phyloP scores from a whole-genome alignment of 1,284 basidiomycete species.

The Gomphus sp. region DNA sequence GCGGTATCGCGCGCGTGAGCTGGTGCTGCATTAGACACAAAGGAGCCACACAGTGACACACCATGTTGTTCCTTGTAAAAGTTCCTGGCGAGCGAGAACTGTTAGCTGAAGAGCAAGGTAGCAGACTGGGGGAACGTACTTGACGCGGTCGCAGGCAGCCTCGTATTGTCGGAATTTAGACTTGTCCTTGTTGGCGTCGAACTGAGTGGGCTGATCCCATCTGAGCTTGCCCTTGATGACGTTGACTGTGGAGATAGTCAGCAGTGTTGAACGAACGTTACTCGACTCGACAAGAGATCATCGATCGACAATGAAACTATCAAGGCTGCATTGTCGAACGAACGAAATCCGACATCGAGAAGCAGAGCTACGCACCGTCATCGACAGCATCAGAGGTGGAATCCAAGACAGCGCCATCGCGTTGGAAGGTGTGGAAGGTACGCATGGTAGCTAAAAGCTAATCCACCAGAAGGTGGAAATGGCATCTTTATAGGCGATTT shows the following conservation, averaged over 20 bases:
- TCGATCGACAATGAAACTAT: no score
- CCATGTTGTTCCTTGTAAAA: conserved; percentile 88
- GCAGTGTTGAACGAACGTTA: not conserved
- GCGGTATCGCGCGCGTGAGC: conserved; percentile 6
- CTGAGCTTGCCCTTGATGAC: conserved; percentile 43
- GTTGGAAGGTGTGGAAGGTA: not conserved
- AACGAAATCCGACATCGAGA: not conserved
- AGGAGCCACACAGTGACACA: conserved; percentile 21
- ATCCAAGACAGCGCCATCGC: conserved; percentile 1
- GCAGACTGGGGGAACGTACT: conserved; percentile 21
- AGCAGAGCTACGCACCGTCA: conserved; percentile 37
- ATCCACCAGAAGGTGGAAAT: no score
- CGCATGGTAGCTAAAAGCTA: not conserved
- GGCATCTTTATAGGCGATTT: no score
- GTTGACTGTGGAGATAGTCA: conserved; percentile 43
- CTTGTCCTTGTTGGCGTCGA: conserved; percentile 77
- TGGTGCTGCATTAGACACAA: not conserved
- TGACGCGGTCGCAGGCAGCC: conserved; percentile 79
- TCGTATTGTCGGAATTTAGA: conserved; percentile 62
- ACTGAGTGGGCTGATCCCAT: conserved; percentile 55
- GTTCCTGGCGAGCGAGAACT: conserved; percentile 16
- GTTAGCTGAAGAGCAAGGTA: not conserved
- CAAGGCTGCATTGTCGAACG: no score
- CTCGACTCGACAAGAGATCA: no score
- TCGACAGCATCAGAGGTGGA: conserved; percentile 64